Percentiles rank a stretch among this genome's conserved stretches.
These are phyloP conservation scores for Tuber umbilicatum DNA, from an alignment of 495 filamentous ascomycete genomes.

Conservation along the genomic window DNA sequence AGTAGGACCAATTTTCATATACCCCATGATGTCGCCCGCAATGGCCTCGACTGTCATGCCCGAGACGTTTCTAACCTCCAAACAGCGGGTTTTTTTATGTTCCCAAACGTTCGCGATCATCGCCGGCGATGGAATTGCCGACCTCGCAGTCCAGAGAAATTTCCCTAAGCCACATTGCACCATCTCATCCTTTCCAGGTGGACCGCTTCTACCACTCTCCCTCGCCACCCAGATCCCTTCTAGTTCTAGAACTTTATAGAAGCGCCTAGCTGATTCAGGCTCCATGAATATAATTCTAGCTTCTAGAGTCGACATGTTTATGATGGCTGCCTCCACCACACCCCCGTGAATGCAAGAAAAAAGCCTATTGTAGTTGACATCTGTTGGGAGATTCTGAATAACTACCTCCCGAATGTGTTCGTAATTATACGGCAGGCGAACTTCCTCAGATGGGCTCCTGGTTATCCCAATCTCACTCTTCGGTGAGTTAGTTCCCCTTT, in stretches of 20 bases:
- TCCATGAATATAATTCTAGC: conserved; percentile 26
- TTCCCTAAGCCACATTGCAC: conserved; percentile 20
- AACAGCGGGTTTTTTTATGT: conserved; percentile 16
- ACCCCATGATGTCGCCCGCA: conserved; percentile 8
- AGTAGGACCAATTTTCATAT: conserved; percentile 1
- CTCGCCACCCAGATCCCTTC: conserved; percentile 23
- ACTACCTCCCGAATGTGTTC: conserved; percentile 29
- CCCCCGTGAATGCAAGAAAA: conserved; percentile 22
- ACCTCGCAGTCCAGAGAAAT: conserved; percentile 30
- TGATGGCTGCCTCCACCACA: conserved; percentile 23
- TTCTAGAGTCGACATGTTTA: conserved; percentile 12
- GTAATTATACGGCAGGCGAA: conserved; percentile 15
- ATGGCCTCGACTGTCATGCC: conserved; percentile 4
- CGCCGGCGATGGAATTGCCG: conserved; percentile 14
- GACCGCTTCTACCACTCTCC: not conserved
- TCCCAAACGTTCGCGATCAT: conserved; percentile 26
- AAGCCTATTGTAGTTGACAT: conserved; percentile 27
- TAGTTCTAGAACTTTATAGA: conserved; percentile 16
- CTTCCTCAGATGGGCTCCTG: not conserved
- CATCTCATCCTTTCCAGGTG: conserved; percentile 6
- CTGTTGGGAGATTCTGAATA: conserved; percentile 20
- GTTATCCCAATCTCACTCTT: not conserved
- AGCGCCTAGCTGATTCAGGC: conserved; percentile 24
- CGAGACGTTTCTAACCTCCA: conserved; percentile 21
- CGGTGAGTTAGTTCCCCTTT: not conserved